Conservation (phyloP, 2,329 filamentous ascomycete species). For the Aspergillus pseudonomiae region DNA sequence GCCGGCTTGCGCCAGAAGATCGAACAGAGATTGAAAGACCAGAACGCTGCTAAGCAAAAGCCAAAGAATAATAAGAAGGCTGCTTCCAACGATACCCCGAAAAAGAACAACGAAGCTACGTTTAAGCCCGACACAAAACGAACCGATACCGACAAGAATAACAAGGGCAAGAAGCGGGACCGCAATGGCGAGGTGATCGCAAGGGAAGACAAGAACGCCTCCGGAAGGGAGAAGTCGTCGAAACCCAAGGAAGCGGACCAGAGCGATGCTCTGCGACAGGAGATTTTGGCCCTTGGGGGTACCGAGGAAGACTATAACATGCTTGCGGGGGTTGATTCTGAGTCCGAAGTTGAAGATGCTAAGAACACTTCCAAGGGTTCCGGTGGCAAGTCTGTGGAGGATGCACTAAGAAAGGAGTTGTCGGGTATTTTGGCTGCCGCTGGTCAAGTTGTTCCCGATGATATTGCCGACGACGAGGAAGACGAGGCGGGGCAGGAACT, state of each 20-base stretch:
- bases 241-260: constrained; percentile 25
- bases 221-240: constrained; percentile 23
- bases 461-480: constrained; percentile 36
- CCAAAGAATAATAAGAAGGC: constrained; percentile 33
- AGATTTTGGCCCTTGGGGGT: constrained; percentile 52
- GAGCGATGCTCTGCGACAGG: constrained; percentile 42
- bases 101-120: constrained; percentile 29
- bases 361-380: constrained; percentile 26
- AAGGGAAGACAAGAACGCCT: constrained; percentile 33
- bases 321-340: constrained; percentile 48
- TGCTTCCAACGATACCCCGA: constrained; percentile 23
- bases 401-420: constrained; percentile 45
- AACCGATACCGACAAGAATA: constrained; percentile 26
- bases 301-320: constrained; percentile 54
- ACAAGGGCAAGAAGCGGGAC: constrained; percentile 50
- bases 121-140: constrained; percentile 24
- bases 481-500: constrained; percentile 38
- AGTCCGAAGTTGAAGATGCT: constrained; percentile 49
- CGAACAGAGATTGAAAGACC: constrained; percentile 43
- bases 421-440: constrained; percentile 40
- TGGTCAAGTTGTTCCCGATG: constrained; percentile 40
- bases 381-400: constrained; percentile 33
- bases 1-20: constrained; percentile 46
- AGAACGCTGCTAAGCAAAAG: constrained; percentile 35
- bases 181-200: constrained; percentile 49